Percentiles rank a stretch among this genome's conserved stretches.
Evolutionary conservation across 306 rosid genomes (phyloP).

Genomic region (Sechiopsis laciniata): DNA sequence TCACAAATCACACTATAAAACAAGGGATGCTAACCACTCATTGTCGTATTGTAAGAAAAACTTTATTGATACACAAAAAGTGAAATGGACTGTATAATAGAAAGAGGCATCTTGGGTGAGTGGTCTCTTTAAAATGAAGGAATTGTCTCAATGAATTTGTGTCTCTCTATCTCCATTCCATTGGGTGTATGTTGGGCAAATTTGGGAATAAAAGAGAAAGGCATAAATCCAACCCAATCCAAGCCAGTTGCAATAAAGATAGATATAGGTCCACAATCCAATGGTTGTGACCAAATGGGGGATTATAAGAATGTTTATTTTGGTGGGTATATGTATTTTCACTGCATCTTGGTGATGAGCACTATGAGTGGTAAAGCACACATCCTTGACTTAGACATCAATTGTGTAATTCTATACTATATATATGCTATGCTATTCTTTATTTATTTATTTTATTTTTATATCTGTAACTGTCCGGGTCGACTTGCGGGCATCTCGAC

Average conservation of each 20-base stretch:
- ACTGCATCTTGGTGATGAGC: not conserved
- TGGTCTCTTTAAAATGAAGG: not conserved
- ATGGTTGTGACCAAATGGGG: too few species aligned
- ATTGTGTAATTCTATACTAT: too few species aligned
- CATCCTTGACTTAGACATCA: too few species aligned
- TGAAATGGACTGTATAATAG: not conserved
- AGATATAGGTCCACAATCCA: not conserved
- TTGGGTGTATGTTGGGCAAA: not conserved
- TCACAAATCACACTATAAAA: not conserved
- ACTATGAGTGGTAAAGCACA: slow-evolving; percentile 1
- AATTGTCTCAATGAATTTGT: not conserved
- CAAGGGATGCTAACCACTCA: not conserved
- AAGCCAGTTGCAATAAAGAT: not conserved
- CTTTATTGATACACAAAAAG: not conserved
- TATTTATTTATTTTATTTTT: too few species aligned
- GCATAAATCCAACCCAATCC: not conserved
- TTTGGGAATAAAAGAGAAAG: not conserved
- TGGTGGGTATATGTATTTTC: too few species aligned
- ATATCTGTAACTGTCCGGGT: too few species aligned
- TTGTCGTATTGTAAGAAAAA: not conserved
- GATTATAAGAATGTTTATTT: too few species aligned
- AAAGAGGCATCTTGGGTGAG: not conserved
- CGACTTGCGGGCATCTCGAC: too few species aligned
- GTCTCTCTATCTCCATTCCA: not conserved
- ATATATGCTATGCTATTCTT: too few species aligned